Conservation (phyloP, 306 rosid genomes). For the Fragaria vesca region DNA sequence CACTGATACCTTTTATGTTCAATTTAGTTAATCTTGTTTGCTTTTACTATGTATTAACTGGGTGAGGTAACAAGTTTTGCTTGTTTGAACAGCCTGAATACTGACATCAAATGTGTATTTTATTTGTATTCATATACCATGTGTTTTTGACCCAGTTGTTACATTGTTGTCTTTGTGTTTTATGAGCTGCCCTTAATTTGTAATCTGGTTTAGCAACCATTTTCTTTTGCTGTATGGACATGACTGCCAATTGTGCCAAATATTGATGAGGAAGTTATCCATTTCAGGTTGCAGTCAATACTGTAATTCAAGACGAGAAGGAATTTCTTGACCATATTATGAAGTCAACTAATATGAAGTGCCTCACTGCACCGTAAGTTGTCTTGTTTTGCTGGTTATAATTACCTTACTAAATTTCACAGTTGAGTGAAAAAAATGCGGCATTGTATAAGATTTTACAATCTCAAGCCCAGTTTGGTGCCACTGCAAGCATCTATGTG, state of each 20-base stretch:
- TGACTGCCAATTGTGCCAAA: background rate
- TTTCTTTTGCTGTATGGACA: background rate
- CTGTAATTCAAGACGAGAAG: slow-evolving; percentile 80
- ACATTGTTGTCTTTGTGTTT: background rate
- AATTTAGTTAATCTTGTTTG: background rate
- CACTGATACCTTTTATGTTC: background rate
- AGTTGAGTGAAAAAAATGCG: background rate
- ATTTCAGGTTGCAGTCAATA: slow-evolving; percentile 83
- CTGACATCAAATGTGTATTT: background rate
- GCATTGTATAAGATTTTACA: background rate
- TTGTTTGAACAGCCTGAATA: background rate
- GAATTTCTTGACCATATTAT: slow-evolving; percentile 78
- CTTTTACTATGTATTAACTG: background rate
- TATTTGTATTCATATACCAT: background rate
- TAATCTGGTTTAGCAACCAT: background rate
- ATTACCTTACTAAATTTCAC: background rate
- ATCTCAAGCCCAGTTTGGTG: slow-evolving; percentile 1
- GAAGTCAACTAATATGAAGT: slow-evolving; percentile 91
- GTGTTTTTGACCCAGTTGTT: background rate
- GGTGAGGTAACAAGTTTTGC: background rate
- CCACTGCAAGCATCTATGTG: background rate
- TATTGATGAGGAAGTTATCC: slow-evolving; percentile 14
- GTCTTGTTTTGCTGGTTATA: slow-evolving; percentile 12
- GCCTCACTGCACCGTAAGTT: slow-evolving; percentile 85
- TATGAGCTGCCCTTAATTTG: background rate